Base-by-base conservation (phyloP, 495 filamentous ascomycete species). In the Haplographium delicatum region DNA sequence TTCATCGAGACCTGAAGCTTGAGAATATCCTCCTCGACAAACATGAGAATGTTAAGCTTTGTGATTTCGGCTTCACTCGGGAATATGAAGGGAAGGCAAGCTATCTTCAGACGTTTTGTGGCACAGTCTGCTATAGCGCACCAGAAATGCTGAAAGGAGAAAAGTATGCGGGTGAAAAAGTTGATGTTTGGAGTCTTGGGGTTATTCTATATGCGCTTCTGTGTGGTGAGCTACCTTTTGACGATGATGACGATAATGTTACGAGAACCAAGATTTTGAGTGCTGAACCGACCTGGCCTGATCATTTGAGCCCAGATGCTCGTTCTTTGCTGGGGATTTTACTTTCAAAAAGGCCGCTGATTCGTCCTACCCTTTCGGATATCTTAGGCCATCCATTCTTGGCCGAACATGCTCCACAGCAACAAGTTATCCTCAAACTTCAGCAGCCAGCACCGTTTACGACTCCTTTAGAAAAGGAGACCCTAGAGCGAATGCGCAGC, bases 91-190 rank as follows among this genome's bases (percentile, higher is more conserved):
- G 90, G 22, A 93, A 91, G 56, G 77, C 90, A 44, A 96, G 89
- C 69, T 93, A 97, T 60, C 68, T 98, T 44, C 93, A 97, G 65
- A 98, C 93, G 1, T 98, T 95, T 65, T 98, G 93, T 68, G 93
- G 93, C 13, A 98, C 93, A 3, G 83, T 98, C 53, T 96, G 91
- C 69, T 98, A 98, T 67, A 95, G 89, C 51, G 93, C 93, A 6
- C 93, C 93, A 2, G 93, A 98, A 64, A 97, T 98, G 93, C 76
- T 98, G 27, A 95, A 93, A 64, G 94, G 90, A 30, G 93, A 98
- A 68, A 97, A 94, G 64, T 98, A 98, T 62, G 91, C 89, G 0
- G 91, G 89, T 1, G 91, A 96, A 69, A 95, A 94, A 65, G 93
- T 98, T 47, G 93, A 98, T 64, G 88, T 97, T 5, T 98, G 93